Evolutionary conservation across 306 rosid genomes (phyloP).

Genomic region (Vicia villosa): DNA sequence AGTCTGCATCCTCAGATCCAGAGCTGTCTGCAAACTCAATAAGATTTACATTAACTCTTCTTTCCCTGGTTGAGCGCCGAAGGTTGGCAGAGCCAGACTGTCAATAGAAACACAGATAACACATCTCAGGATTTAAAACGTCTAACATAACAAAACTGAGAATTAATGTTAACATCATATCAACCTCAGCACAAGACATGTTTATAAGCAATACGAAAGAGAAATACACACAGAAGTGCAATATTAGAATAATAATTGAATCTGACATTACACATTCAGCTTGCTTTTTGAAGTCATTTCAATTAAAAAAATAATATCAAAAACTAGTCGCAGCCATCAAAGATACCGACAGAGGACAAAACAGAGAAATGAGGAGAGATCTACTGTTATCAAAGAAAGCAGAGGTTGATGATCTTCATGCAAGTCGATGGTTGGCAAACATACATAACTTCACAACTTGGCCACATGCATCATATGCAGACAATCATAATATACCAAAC

Average conservation of each 20-base stretch:
- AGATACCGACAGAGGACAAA: constrained; percentile 3
- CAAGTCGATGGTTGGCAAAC: constrained; percentile 5
- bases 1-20: constrained; percentile 68
- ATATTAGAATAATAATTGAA: constrained; percentile 18
- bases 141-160: constrained; percentile 21
- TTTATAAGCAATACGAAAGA: constrained; percentile 17
- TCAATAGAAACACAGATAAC: constrained; percentile 29
- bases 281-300: not conserved
- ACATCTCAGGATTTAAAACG: constrained; percentile 34
- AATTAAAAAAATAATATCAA: not conserved
- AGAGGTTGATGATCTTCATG: constrained; percentile 11
- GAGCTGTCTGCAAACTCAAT: constrained; percentile 61
- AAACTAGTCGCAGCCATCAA: constrained; percentile 2
- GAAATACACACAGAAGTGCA: constrained; percentile 16
- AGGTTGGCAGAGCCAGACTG: constrained; percentile 62
- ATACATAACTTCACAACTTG: constrained; percentile 22
- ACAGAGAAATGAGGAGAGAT: not conserved
- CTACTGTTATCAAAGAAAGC: constrained; percentile 8
- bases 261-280: not conserved
- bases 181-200: constrained; percentile 15
- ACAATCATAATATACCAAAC: constrained; percentile 16
- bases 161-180: constrained; percentile 15
- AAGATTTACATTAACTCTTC: constrained; percentile 56
- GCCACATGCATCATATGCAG: constrained; percentile 7
- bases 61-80: constrained; percentile 78